Percentiles rank a stretch among this genome's conserved stretches.
Conservation (phyloP, 75 land plant genomes). For the Cryptomeria japonica region DNA sequence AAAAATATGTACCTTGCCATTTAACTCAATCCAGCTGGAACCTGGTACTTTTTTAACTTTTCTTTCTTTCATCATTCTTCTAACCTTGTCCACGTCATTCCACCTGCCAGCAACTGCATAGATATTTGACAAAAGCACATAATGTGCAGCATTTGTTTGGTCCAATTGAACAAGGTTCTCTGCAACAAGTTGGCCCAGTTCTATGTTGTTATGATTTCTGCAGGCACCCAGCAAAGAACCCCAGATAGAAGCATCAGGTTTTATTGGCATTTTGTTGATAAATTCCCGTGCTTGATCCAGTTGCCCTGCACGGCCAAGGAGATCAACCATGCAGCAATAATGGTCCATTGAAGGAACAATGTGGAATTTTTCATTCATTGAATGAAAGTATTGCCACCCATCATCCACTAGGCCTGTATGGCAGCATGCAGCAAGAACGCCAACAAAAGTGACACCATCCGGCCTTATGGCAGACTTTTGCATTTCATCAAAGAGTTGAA, state of each 20-base stretch:
- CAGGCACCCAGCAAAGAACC: slow-evolving; percentile 9
- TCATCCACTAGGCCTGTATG: slow-evolving; percentile 3
- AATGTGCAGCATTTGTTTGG: slow-evolving; percentile 7
- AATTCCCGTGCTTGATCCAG: neutral
- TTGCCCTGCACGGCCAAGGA: slow-evolving; percentile 10
- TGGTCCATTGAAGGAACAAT: slow-evolving; percentile 5
- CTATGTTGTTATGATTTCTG: neutral
- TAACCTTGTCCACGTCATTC: slow-evolving; percentile 32
- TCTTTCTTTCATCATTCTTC: slow-evolving; percentile 29
- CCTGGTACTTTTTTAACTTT: slow-evolving; percentile 33
- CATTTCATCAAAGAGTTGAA: slow-evolving; percentile 16
- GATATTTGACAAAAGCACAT: slow-evolving; percentile 41
- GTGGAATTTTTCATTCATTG: neutral
- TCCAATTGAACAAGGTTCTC: slow-evolving; percentile 10
- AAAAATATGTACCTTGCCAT: slow-evolving; percentile 38
- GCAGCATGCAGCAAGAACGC: slow-evolving; percentile 13
- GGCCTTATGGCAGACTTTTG: slow-evolving; percentile 8
- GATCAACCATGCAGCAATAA: slow-evolving; percentile 7
- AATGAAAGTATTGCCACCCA: slow-evolving; percentile 2
- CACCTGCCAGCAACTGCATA: slow-evolving; percentile 31
- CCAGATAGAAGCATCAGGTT: slow-evolving; percentile 11
- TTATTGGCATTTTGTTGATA: slow-evolving; percentile 5
- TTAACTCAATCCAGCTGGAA: slow-evolving; percentile 54
- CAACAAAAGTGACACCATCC: slow-evolving; percentile 14
- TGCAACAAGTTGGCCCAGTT: neutral